Evolutionary conservation across 768 basidiomycete genomes (phyloP).

Genomic region (Nidula microcarpa): DNA sequence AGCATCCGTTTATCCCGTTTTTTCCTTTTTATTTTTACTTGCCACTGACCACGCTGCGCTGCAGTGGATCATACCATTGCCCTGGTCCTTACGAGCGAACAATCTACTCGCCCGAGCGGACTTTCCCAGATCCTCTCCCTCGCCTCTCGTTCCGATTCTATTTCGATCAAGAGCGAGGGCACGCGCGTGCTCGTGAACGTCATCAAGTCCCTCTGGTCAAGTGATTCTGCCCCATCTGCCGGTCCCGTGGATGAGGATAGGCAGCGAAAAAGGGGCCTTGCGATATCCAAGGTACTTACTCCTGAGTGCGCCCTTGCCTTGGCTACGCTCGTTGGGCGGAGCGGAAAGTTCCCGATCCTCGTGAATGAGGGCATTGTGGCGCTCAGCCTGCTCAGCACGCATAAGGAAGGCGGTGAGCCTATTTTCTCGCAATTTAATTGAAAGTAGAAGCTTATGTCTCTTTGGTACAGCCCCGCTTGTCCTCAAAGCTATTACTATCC

Average conservation of each 20-base stretch:
- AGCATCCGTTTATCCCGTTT: constrained; percentile 12
- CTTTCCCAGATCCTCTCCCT: constrained; percentile 72
- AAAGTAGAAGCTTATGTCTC: constrained; percentile 1
- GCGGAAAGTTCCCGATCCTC: constrained; percentile 77
- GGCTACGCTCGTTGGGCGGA: constrained; percentile 68
- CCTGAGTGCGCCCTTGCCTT: constrained; percentile 59
- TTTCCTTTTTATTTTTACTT: background rate
- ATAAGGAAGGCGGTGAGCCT: constrained; percentile 59
- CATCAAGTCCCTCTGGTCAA: constrained; percentile 73
- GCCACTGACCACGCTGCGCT: background rate
- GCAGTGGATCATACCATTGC: constrained; percentile 43
- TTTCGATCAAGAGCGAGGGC: constrained; percentile 85
- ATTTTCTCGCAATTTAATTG: background rate
- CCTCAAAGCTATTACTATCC: constrained; percentile 50
- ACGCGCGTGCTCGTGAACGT: constrained; percentile 86
- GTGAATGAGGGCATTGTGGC: constrained; percentile 89
- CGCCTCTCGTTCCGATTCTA: constrained; percentile 72
- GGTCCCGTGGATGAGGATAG: background rate
- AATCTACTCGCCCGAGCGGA: constrained; percentile 36
- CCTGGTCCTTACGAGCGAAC: constrained; percentile 45
- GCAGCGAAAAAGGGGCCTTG: constrained; percentile 47
- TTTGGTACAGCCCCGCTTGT: constrained; percentile 52
- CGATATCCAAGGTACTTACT: constrained; percentile 49
- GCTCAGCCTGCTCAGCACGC: constrained; percentile 70
- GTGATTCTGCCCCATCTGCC: constrained; percentile 28